Evolutionary conservation across 805 yeast species (phyloP).

Genomic region (Pichia cabralensis): DNA sequence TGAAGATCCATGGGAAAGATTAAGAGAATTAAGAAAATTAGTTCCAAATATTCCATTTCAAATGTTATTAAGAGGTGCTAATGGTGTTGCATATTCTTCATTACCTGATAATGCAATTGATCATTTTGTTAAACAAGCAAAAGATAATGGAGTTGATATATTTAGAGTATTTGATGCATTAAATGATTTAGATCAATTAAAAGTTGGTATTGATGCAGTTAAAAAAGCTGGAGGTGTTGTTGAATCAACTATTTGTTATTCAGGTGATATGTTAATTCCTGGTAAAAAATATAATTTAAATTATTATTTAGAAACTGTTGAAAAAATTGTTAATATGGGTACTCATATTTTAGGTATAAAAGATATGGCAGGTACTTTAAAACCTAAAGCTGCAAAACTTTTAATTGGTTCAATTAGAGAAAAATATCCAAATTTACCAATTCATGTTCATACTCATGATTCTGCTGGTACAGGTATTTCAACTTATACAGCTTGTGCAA

Average conservation of each 20-base stretch:
- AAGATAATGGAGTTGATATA: conserved; percentile 92
- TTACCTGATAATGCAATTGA: conserved; percentile 98
- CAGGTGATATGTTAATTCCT: conserved; percentile 95
- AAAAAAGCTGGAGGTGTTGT: conserved; percentile 98
- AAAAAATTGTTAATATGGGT: conserved; percentile 82
- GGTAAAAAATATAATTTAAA: conserved; percentile 94
- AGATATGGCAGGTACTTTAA: conserved; percentile 99
- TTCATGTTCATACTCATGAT: conserved; percentile 98
- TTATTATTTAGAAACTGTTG: conserved; percentile 77
- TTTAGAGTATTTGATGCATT: conserved; percentile 97
- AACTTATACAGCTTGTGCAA: conserved; percentile 87
- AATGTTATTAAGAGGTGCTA: conserved; percentile 98
- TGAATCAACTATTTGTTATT: conserved; percentile 96
- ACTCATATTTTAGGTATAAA: conserved; percentile 95
- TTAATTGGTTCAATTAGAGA: conserved; percentile 75
- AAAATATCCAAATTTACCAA: conserved; percentile 86
- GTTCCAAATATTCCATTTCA: conserved; percentile 99
- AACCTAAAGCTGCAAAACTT: conserved; percentile 84
- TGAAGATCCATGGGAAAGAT: conserved; percentile 98
- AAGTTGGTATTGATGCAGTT: conserved; percentile 97
- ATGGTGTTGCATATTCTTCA: conserved; percentile 97
- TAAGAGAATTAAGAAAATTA: conserved; percentile 72
- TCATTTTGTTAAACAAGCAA: conserved; percentile 91
- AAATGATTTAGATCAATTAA: conserved; percentile 91
- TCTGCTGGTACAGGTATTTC: conserved; percentile 99